Percentiles rank a stretch among this genome's conserved stretches.
Evolutionary conservation across 2,329 filamentous ascomycete genomes (phyloP).

Genomic region (Lizonia empirigonia): DNA sequence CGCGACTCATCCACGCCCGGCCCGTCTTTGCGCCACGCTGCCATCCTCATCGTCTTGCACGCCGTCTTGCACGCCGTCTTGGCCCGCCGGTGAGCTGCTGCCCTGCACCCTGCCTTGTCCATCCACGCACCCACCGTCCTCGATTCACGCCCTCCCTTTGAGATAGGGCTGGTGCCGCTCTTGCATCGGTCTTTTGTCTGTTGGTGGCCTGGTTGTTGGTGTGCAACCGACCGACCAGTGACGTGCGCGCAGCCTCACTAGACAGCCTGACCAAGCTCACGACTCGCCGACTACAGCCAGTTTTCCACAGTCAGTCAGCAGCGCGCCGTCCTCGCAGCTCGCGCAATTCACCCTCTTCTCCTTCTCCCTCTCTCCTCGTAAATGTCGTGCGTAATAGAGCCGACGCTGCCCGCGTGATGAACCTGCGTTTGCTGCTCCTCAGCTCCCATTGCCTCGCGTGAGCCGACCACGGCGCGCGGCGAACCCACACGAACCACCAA

Average conservation of each 20-base stretch:
- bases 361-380: neutral
- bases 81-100: constrained; percentile 18
- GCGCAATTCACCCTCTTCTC: constrained; percentile 26
- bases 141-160: too few relatives aligned
- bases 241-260: constrained; percentile 30
- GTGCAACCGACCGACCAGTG: constrained; percentile 31
- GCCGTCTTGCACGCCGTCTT: constrained; percentile 1
- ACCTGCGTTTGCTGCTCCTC: constrained; percentile 20
- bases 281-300: constrained; percentile 39
- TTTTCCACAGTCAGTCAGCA: constrained; percentile 38
- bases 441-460: constrained; percentile 31
- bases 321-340: constrained; percentile 20
- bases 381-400: constrained; percentile 21
- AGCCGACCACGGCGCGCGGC: constrained; percentile 27
- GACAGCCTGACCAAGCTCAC: constrained; percentile 23
- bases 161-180: constrained; percentile 43
- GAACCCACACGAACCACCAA: constrained; percentile 32
- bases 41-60: neutral
- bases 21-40: constrained; percentile 28
- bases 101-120: constrained; percentile 3
- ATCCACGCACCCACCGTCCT: constrained; percentile 9
- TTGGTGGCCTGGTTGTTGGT: constrained; percentile 33
- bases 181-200: constrained; percentile 35
- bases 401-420: constrained; percentile 24
- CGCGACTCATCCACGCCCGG: constrained; percentile 23